Evolutionary conservation across 352 stramenopile species (phyloP).

Genomic region (Phytophthora hybrid): DNA sequence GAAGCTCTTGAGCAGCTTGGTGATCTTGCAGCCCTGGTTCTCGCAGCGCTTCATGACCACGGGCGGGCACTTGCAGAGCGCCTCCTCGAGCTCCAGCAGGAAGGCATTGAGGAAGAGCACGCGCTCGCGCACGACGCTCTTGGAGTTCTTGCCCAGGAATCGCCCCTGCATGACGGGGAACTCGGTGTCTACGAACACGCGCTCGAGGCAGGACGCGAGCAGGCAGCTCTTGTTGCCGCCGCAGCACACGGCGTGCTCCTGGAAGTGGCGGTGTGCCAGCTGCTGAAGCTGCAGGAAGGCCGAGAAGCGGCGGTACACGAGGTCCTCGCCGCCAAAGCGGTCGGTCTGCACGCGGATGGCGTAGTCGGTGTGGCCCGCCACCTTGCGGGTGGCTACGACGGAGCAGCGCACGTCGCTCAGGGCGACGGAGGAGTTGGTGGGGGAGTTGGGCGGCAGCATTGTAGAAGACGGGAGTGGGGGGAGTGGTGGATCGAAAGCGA

Average conservation of each 20-base stretch:
- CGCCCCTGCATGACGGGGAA: conserved; percentile 78
- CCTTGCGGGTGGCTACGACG: conserved; percentile 82
- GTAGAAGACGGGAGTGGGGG: background rate
- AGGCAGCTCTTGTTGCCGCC: conserved; percentile 73
- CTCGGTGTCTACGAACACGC: conserved; percentile 76
- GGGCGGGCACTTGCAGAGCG: conserved; percentile 79
- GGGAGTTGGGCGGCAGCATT: conserved; percentile 44
- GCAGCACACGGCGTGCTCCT: conserved; percentile 71
- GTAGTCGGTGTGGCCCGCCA: conserved; percentile 86
- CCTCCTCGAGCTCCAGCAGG: conserved; percentile 76
- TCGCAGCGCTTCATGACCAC: conserved; percentile 80
- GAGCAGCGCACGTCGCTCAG: conserved; percentile 65
- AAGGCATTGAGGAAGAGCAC: conserved; percentile 88
- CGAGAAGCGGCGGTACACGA: conserved; percentile 89
- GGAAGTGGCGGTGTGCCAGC: conserved; percentile 71
- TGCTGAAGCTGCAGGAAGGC: conserved; percentile 88
- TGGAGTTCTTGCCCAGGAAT: conserved; percentile 85
- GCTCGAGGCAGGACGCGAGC: conserved; percentile 71
- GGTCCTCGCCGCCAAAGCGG: conserved; percentile 58
- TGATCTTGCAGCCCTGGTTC: conserved; percentile 84
- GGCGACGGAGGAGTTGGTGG: conserved; percentile 40
- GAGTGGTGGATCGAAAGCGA: background rate
- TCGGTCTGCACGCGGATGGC: conserved; percentile 80
- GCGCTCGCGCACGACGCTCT: conserved; percentile 77
- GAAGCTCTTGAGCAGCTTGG: conserved; percentile 89